Evolutionary conservation across 169 alveolate genomes (phyloP).

Genomic region (Plasmodium adleri): DNA sequence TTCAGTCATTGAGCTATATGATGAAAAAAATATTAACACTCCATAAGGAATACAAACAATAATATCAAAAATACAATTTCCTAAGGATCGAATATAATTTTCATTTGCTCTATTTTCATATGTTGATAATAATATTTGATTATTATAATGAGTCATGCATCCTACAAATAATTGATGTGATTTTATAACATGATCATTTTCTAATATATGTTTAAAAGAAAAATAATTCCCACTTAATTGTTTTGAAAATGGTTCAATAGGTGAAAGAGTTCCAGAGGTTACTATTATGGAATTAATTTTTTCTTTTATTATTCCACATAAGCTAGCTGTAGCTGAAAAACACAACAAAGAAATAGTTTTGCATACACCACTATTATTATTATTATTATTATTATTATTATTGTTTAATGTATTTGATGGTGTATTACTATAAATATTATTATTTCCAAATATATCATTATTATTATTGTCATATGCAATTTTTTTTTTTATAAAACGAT

Average conservation of each 20-base stretch:
- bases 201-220: constrained; percentile 90
- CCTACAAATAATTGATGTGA: constrained; percentile 89
- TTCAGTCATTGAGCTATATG: constrained; percentile 91
- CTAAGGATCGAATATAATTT: constrained; percentile 85
- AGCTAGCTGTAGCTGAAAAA: constrained; percentile 89
- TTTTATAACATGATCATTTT: constrained; percentile 94
- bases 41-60: constrained; percentile 90
- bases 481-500: constrained; percentile 34
- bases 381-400: no score
- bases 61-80: constrained; percentile 88
- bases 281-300: constrained; percentile 90
- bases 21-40: constrained; percentile 91
- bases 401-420: no score
- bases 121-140: constrained; percentile 85
- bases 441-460: no score
- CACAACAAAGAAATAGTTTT: constrained; percentile 78
- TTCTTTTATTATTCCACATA: constrained; percentile 83
- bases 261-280: constrained; percentile 97
- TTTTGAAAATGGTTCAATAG: constrained; percentile 91
- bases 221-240: constrained; percentile 90
- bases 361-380: constrained; percentile 29
- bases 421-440: no score
- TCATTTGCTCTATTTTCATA: constrained; percentile 86
- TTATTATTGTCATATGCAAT: constrained; percentile 28
- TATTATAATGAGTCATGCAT: constrained; percentile 80